Percentiles rank a stretch among this genome's conserved stretches.
Conservation (phyloP, 2,329 filamentous ascomycete species). For the Colletotrichum sp. region DNA sequence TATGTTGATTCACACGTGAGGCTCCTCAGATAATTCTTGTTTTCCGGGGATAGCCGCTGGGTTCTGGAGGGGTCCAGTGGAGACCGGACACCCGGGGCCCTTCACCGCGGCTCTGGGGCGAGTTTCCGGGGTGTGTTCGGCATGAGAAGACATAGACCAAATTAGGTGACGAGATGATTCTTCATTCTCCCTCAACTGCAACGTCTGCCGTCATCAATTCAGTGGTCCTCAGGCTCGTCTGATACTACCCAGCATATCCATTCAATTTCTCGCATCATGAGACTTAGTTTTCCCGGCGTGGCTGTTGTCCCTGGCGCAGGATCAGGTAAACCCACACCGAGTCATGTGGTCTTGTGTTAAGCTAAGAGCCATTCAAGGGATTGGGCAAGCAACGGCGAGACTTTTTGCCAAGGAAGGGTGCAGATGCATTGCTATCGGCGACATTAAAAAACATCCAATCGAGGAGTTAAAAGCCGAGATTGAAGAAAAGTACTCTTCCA, state of each 20-base stretch:
- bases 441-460: background rate
- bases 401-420: background rate
- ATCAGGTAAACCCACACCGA: background rate
- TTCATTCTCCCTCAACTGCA: background rate
- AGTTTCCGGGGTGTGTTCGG: background rate
- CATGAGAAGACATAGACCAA: background rate
- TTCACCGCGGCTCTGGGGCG: background rate
- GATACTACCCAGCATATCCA: background rate
- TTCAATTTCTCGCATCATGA: background rate
- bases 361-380: background rate
- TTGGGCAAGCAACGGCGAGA: background rate
- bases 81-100: background rate
- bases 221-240: background rate
- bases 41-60: background rate
- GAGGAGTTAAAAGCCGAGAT: background rate
- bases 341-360: background rate
- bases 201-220: background rate
- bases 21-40: background rate
- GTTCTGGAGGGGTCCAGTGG: background rate
- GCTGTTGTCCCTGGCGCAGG: background rate
- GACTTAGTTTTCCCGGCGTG: background rate
- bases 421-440: background rate
- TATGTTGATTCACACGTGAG: background rate
- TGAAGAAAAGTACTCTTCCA: background rate
- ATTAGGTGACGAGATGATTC: background rate